Evolutionary conservation across 1,139 yeast genomes (phyloP), one percentile per base, ranked within the genome.

Genomic region (Suhomyces coccinellae): DNA sequence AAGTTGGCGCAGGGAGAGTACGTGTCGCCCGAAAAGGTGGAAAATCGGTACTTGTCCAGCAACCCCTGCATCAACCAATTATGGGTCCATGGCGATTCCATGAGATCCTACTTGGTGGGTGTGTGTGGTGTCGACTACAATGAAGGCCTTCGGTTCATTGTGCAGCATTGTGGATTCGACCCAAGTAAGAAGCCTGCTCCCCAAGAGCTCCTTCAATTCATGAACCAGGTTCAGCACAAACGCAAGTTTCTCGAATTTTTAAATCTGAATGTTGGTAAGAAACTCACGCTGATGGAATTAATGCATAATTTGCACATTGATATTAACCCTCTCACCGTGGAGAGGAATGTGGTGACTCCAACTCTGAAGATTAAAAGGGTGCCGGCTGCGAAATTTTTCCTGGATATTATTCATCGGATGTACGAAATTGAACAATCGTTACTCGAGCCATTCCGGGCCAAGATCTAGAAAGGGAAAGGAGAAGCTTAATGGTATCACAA

Each of bases 31-130:
- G 78, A 73, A 54, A 65, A 58, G 48, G 67, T 73, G 40, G 78
- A 73, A 55, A 69, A 68, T 45, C 52, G 60, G 17, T 73, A 71
- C 51, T 60, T 68, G 42, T 61, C 73, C 1, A 52, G 58, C 27
- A 67, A 66, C 44, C 66, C 76, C 7, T 44, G 59, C 24, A 52
- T 71, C 30, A 54, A 58, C 27, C 78, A 73, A 57, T 50, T 71
- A 15, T 73, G 58, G 47, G 64, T 67, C 20, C 73, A 84, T 57
- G 95, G 95, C n/a, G 82, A 83, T 55, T 77, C 90, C 0, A 62
- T 78, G 24, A 70, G 81, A 55, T 73, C 79, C 3, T 84, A 59
- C 55, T 66, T 87, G 52, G 85, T 87, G 10, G 90, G 82, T 3
- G 55, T 71, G 29, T 55, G 65, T 27, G 78, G 77, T 2, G 53